A percentile compares a stretch with the other conserved stretches of the same genome.
Evolutionary conservation across 2,329 filamentous ascomycete genomes (phyloP).

Genomic region (Byssoonygena ceratinophila): DNA sequence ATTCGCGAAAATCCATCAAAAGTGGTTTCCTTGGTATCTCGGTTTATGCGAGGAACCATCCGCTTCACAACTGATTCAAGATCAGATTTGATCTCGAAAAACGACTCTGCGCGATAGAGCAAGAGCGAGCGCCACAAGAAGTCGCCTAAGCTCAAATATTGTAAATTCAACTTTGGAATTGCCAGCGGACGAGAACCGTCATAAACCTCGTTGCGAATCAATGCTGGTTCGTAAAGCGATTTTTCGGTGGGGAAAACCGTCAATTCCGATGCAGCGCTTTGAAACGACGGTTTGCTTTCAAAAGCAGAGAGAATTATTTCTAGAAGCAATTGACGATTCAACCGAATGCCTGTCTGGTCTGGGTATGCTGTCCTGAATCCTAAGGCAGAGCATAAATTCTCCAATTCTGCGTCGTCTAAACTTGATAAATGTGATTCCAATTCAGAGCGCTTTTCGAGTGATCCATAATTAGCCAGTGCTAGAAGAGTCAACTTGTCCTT

Average conservation of each 20-base stretch:
- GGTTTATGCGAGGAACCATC: constrained; percentile 57
- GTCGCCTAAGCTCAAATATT: constrained; percentile 89
- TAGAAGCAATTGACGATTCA: constrained; percentile 40
- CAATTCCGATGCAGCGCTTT: constrained; percentile 62
- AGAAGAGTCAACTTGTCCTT: constrained; percentile 84
- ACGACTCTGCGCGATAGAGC: constrained; percentile 79
- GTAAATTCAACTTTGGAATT: constrained; percentile 86
- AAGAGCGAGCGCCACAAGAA: constrained; percentile 94
- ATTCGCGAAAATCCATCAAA: constrained; percentile 86
- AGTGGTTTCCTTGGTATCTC: constrained; percentile 52
- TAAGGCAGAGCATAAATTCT: constrained; percentile 57
- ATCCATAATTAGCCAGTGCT: constrained; percentile 82
- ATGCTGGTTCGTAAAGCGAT: constrained; percentile 64
- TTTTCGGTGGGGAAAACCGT: constrained; percentile 73
- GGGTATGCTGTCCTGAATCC: constrained; percentile 79
- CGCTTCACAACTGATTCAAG: constrained; percentile 73
- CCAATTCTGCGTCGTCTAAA: constrained; percentile 64
- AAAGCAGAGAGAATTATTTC: constrained; percentile 66
- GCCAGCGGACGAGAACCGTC: constrained; percentile 79
- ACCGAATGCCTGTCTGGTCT: constrained; percentile 54
- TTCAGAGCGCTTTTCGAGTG: constrained; percentile 70
- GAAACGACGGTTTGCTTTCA: constrained; percentile 70
- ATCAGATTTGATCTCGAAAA: constrained; percentile 87
- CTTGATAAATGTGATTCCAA: constrained; percentile 63
- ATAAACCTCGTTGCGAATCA: constrained; percentile 74